A percentile compares a stretch with the other conserved stretches of the same genome.
Conservation (phyloP, 2,329 filamentous ascomycete genomes). For the Fonsecaea multimorphosa region DNA sequence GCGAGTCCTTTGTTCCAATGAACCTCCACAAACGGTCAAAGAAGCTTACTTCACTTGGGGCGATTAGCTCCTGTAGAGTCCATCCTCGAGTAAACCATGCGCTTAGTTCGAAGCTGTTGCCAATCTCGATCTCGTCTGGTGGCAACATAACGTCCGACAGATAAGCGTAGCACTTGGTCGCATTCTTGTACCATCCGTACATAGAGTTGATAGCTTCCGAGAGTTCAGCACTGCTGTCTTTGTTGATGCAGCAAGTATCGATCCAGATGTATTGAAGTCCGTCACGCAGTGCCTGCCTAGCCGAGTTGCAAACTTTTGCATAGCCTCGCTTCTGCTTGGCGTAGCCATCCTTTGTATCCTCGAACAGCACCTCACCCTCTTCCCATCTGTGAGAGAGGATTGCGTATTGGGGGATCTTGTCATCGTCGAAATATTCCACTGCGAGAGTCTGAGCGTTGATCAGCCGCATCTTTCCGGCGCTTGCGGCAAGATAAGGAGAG, state of each 20-base stretch:
- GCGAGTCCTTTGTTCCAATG: slow-evolving; percentile 15
- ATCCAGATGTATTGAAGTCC: slow-evolving; percentile 23
- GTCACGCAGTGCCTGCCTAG: not conserved
- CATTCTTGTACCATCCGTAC: slow-evolving; percentile 39
- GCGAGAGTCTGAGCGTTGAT: slow-evolving; percentile 4
- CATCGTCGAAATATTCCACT: slow-evolving; percentile 3
- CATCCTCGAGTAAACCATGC: no score
- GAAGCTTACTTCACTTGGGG: slow-evolving; percentile 13
- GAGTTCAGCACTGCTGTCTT: slow-evolving; percentile 39
- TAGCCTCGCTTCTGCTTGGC: slow-evolving; percentile 4
- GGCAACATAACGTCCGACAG: slow-evolving; percentile 23
- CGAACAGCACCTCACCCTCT: slow-evolving; percentile 27
- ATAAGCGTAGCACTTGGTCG: slow-evolving; percentile 36
- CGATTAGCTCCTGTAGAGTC: no score
- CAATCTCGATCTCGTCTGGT: not conserved
- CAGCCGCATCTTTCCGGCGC: not conserved
- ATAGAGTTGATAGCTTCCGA: slow-evolving; percentile 36
- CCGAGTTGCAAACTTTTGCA: not conserved
- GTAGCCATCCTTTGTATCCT: not conserved
- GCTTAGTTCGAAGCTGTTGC: slow-evolving; percentile 16
- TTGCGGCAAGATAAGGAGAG: not conserved
- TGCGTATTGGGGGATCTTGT: slow-evolving; percentile 15
- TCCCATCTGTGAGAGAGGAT: slow-evolving; percentile 26
- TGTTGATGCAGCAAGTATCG: slow-evolving; percentile 39
- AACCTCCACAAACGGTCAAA: slow-evolving; percentile 5